Evolutionary conservation across 768 basidiomycete genomes (phyloP), one percentile per base, ranked within the genome.

Genomic region (Termitomyces sp.): DNA sequence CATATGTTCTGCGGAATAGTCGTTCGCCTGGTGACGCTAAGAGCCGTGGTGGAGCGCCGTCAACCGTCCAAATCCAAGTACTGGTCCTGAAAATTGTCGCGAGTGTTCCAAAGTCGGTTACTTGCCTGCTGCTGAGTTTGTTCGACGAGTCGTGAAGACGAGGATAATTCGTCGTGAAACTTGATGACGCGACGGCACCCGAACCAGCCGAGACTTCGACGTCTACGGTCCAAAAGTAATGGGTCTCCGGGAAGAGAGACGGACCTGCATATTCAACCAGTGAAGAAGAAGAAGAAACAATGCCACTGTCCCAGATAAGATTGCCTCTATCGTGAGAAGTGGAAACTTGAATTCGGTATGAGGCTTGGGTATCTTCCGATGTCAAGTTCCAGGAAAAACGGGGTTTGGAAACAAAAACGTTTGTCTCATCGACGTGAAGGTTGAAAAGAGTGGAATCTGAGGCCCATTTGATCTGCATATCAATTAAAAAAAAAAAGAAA

Each of bases 41-140:
- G 22, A 57, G 51, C 3, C 17, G 37, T 22, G 49, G 53, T 12
- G 48, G 48, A 14, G 28, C 34, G 11, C 43, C 55, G 32, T 60
- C 59, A 11, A 35, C 34, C 19, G 59, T 60, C 59, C 59, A 60
- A 8, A 60, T 57, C 59, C 59, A 60, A 37, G 53, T 57, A 3
- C 53, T 45, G 14, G 49, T 40, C 17, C 34, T 50, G 34, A 60
- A 60, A 3, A 49, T 41, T 19, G 22, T 30, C n/a, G 37, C 26
- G 2, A 59, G 47, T 26, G 52, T 53, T 26, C 55, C 58, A 28
- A 56, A 43, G 46, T 53, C 41, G 32, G 12, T 37, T 17, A 17
- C 38, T 51, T 57, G 56, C 4, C 59, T 56, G 14, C 41, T 38
- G 47, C 30, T 40, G 6, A 57, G 26, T 26, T 47, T 37, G 8